These are phyloP conservation scores for Fraxinus latifolia DNA, from an alignment of 305 asterid genomes.

Conservation along the genomic window DNA sequence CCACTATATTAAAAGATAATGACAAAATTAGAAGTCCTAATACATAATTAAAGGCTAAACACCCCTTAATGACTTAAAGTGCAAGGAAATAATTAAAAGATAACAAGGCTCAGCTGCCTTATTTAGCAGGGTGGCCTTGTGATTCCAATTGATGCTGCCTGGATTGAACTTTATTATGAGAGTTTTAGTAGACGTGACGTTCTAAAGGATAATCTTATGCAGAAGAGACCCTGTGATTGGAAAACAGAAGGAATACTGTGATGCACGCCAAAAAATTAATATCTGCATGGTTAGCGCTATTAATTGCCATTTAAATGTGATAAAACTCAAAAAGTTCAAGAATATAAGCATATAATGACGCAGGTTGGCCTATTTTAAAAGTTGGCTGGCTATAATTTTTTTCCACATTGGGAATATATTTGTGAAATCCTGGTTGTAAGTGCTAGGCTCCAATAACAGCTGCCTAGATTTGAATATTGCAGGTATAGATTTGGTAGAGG, in stretches of 20 bases:
- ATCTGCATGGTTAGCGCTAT: background rate
- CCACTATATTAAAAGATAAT: background rate
- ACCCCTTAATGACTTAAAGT: background rate
- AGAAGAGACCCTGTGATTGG: background rate
- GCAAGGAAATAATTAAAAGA: background rate
- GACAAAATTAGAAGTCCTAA: background rate
- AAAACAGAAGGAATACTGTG: background rate
- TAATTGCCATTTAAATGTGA: background rate
- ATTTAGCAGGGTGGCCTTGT: background rate
- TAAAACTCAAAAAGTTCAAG: background rate
- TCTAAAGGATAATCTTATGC: background rate
- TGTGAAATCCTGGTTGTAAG: background rate
- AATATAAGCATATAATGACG: background rate
- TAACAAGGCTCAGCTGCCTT: background rate
- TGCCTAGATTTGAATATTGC: background rate
- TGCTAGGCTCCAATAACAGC: background rate
- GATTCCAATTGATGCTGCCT: background rate
- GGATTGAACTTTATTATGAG: background rate
- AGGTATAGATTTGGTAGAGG: background rate
- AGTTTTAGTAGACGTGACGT: background rate
- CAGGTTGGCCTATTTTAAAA: background rate
- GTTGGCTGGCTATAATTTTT: background rate
- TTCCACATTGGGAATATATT: background rate
- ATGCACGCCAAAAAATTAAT: background rate
- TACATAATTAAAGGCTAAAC: background rate